Base-by-base conservation (phyloP, 306 rosid genomes). In the Leucaena leucocephala region DNA sequence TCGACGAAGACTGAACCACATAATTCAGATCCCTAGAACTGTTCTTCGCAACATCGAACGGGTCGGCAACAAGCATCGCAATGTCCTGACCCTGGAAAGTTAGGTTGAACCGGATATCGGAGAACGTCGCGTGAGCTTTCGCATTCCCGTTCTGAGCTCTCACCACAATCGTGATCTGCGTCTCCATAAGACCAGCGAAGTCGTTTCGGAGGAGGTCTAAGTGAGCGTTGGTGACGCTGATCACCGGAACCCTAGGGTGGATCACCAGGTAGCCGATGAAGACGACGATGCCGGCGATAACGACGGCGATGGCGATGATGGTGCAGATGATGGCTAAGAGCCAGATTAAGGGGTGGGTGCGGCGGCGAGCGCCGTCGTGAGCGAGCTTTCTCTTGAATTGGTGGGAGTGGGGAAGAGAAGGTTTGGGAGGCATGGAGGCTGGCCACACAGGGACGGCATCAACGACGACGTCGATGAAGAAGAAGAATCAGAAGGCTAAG, bases 81-180 rank as follows among this genome's bases (percentile, higher is more conserved):
- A 95, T 77, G 7, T 0, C 72, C 9, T 88, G 67, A 7, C 90
- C 94, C 27, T 79, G 70, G 81, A 75, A 91, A 71, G 88, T 84
- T 2, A 92, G 76, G 6, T 75, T 67, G 81, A 92, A 91, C 19
- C 81, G 81, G 0, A 88, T 84, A 5, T 76, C 72, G 15, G 92
- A 88, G 78, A 91, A 95, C 6, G 85, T 86, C 1, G 98, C 93
- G 34, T 91, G 97, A 3, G 95, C 98, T 59, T 82, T 89, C 2
- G 81, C 68, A 71, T 94, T 94, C 49, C 91, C 97, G 40, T 94
- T 94, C 58, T 88, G 83, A 0, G 95, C 95, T 48, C 77, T 84
- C 49, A 94, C 81, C 17, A 76, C 46, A 71, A 94, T 81, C 44
- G 72, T 78, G 62, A 94, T 19, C 27, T 89, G 88, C 3, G 89